Evolutionary conservation across 108 stramenopile genomes (phyloP).

Genomic region (Stephanodiscus minutulus): DNA sequence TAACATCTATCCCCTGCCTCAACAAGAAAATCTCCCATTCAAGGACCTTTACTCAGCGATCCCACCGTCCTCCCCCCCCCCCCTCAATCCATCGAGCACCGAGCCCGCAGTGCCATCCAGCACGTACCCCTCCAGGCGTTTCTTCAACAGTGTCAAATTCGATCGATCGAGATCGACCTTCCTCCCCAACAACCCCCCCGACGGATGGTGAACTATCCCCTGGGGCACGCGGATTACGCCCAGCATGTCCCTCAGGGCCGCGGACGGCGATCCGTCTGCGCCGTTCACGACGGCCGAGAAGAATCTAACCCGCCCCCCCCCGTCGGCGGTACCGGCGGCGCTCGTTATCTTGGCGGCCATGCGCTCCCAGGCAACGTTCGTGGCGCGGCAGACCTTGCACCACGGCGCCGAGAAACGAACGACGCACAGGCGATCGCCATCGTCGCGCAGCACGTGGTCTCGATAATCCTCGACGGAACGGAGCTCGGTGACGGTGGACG

Average conservation of each 20-base stretch:
- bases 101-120: background rate
- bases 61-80: no score
- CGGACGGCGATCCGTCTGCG: background rate
- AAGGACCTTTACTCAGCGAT: no score
- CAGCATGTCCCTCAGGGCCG: slow-evolving; percentile 28
- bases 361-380: slow-evolving; percentile 37
- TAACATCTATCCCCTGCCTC: no score
- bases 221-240: slow-evolving; percentile 23
- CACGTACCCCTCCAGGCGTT: slow-evolving; percentile 20
- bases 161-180: slow-evolving; percentile 32
- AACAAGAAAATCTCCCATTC: no score
- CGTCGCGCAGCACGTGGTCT: background rate
- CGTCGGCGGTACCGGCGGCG: background rate
- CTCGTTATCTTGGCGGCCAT: slow-evolving; percentile 26
- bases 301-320: slow-evolving; percentile 20
- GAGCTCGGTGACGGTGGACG: background rate
- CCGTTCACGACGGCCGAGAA: slow-evolving; percentile 4
- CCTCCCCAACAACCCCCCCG: slow-evolving; percentile 15
- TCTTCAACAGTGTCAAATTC: slow-evolving; percentile 38
- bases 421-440: slow-evolving; percentile 7
- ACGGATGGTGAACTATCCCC: slow-evolving; percentile 32
- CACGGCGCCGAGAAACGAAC: slow-evolving; percentile 49
- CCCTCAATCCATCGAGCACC: no score
- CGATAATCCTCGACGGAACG: slow-evolving; percentile 11
- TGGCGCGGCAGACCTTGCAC: slow-evolving; percentile 38